Conservation (phyloP, 805 yeast species). For the Metschnikowia orientalis region DNA sequence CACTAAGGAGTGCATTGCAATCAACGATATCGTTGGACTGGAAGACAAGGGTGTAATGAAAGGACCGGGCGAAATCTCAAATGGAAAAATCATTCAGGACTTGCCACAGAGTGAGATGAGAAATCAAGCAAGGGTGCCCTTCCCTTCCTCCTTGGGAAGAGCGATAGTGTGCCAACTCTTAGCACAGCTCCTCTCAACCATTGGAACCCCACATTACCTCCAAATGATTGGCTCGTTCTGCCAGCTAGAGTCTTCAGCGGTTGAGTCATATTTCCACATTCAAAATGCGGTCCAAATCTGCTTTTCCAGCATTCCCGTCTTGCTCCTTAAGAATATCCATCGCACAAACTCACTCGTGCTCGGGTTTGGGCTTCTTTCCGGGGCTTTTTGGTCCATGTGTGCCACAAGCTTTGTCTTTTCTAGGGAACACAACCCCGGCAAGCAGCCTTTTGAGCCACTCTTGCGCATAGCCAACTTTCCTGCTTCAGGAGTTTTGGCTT, state of each 20-base stretch:
- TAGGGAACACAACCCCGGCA: conserved; percentile 26
- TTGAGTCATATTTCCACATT: conserved; percentile 8
- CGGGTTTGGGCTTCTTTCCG: conserved; percentile 38
- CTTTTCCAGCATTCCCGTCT: conserved; percentile 42
- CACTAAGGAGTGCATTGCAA: too few species aligned
- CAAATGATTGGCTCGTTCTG: conserved; percentile 12
- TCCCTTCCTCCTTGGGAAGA: too few species aligned
- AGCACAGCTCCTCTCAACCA: conserved; percentile 6
- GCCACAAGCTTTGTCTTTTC: conserved; percentile 34
- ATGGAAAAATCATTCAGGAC: too few species aligned
- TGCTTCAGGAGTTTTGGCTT: conserved; percentile 42
- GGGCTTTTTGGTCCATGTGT: conserved; percentile 33
- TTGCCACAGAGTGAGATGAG: too few species aligned
- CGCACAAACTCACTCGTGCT: conserved; percentile 45
- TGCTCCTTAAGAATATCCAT: conserved; percentile 40
- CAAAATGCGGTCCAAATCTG: conserved; percentile 36
- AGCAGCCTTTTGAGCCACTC: conserved; percentile 22
- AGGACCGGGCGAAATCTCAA: too few species aligned
- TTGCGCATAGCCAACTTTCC: conserved; percentile 33
- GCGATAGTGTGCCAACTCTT: conserved; percentile 9
- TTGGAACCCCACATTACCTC: conserved; percentile 6
- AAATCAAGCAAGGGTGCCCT: too few species aligned
- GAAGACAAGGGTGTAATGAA: too few species aligned
- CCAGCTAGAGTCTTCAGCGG: conserved; percentile 6
- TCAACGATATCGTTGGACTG: too few species aligned